Percentiles rank a stretch among this genome's conserved stretches.
Evolutionary conservation across 108 stramenopile species (phyloP).

Genomic region (Skeletonema grethae): DNA sequence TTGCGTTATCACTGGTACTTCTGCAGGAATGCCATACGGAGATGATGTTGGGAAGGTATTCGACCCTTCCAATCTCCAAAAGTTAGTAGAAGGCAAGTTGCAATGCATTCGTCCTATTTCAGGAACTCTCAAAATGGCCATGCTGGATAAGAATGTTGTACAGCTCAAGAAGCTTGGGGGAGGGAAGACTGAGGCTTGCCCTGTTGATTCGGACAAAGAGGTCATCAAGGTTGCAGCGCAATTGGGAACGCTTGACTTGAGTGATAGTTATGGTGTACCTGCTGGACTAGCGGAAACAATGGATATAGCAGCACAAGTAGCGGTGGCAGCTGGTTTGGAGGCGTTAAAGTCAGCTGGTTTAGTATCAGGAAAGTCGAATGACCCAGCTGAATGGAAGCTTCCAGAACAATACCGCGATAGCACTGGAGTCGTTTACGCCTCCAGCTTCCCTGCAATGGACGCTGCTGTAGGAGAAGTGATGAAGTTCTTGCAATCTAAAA

Average conservation of each 20-base stretch:
- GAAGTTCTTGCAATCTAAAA: constrained; percentile 89
- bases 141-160: constrained; percentile 95
- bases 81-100: constrained; percentile 74
- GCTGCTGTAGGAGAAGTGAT: constrained; percentile 96
- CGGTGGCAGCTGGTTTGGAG: constrained; percentile 95
- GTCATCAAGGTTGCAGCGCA: constrained; percentile 90
- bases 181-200: constrained; percentile 58
- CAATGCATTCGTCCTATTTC: constrained; percentile 79
- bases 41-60: constrained; percentile 65
- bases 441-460: constrained; percentile 96
- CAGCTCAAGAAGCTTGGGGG: constrained; percentile 76
- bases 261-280: constrained; percentile 85
- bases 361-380: constrained; percentile 76
- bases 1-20: constrained; percentile 94
- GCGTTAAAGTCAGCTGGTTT: constrained; percentile 93
- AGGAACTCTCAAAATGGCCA: constrained; percentile 60
- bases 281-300: constrained; percentile 90
- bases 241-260: constrained; percentile 82
- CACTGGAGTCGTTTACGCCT: constrained; percentile 95
- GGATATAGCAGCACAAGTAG: constrained; percentile 95
- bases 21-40: constrained; percentile 89
- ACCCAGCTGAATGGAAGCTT: constrained; percentile 85
- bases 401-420: constrained; percentile 90
- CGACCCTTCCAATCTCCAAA: constrained; percentile 69
- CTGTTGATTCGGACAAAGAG: constrained; percentile 59